Percentiles rank a stretch among this genome's conserved stretches.
Conservation (phyloP, 228 moss, liverwort and hornwort genomes). For the Sphagnum magellanicum region DNA sequence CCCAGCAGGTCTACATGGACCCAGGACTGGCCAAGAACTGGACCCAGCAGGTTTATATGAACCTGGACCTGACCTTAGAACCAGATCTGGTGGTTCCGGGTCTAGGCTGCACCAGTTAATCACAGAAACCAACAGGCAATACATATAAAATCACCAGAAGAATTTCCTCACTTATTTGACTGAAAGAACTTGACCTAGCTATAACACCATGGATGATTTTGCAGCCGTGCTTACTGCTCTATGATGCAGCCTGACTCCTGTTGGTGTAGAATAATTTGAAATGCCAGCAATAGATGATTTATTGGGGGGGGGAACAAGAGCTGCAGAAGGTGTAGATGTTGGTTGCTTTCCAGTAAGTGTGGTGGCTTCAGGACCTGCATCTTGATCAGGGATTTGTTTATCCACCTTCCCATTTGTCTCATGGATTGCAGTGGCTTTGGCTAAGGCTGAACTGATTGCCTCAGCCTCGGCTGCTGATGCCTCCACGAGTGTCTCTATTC, state of each 20-base stretch:
- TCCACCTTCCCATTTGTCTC: conserved; percentile 34
- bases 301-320: conserved; percentile 27
- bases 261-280: conserved; percentile 35
- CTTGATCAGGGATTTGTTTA: conserved; percentile 28
- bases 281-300: conserved; percentile 20
- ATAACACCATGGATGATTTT: background rate
- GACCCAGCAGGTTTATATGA: too few relatives aligned
- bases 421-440: conserved; percentile 56
- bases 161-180: background rate
- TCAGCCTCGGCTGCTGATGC: conserved; percentile 64
- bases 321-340: conserved; percentile 24
- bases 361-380: conserved; percentile 45
- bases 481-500: conserved; percentile 60
- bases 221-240: conserved; percentile 28
- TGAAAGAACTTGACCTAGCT: too few relatives aligned
- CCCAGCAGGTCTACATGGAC: too few relatives aligned
- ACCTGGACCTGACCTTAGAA: too few relatives aligned
- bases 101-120: too few relatives aligned
- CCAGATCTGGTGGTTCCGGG: too few relatives aligned
- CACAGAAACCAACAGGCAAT: background rate
- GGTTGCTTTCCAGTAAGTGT: conserved; percentile 46
- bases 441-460: conserved; percentile 59
- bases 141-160: background rate
- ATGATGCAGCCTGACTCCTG: conserved; percentile 57
- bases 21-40: too few relatives aligned